phyloP scores from a whole-genome alignment of 2,329 filamentous ascomycete species.

The Claviceps maximensis region DNA sequence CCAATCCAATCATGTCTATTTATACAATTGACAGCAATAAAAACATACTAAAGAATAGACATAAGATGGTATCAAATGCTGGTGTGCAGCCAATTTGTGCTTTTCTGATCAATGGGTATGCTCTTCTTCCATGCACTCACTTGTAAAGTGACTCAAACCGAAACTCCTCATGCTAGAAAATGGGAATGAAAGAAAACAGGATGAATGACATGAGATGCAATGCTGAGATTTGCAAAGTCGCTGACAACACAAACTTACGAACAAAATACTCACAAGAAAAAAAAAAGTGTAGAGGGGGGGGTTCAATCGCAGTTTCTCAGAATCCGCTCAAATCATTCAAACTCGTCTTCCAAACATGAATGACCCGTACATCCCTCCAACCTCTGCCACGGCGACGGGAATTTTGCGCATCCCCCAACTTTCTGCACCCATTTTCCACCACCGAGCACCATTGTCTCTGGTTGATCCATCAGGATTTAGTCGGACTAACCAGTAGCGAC shows the following conservation, averaged over 20 bases:
- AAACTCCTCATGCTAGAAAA: conserved; percentile 7
- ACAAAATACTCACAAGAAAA: background rate
- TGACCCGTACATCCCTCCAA: conserved; percentile 83
- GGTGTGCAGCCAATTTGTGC: background rate
- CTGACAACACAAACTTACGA: background rate
- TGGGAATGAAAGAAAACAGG: background rate
- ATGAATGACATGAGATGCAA: conserved; percentile 9
- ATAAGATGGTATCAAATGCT: conserved; percentile 3
- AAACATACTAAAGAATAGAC: background rate
- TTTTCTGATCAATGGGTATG: background rate
- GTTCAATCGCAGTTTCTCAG: background rate
- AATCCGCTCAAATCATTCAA: conserved; percentile 20
- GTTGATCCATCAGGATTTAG: conserved; percentile 23
- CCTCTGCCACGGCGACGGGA: conserved; percentile 80
- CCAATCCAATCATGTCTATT: background rate
- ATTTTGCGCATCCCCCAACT: conserved; percentile 85
- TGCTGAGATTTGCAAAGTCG: background rate
- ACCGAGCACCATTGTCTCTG: conserved; percentile 36
- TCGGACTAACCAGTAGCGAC: conserved; percentile 54
- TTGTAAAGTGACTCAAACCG: background rate
- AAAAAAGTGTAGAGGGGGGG: too few relatives aligned
- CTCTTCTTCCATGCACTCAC: background rate
- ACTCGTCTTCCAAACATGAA: conserved; percentile 51
- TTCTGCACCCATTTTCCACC: conserved; percentile 75
- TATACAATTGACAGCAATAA: background rate